phyloP scores from a whole-genome alignment of 805 yeast species.

The Yarrowia sp. region DNA sequence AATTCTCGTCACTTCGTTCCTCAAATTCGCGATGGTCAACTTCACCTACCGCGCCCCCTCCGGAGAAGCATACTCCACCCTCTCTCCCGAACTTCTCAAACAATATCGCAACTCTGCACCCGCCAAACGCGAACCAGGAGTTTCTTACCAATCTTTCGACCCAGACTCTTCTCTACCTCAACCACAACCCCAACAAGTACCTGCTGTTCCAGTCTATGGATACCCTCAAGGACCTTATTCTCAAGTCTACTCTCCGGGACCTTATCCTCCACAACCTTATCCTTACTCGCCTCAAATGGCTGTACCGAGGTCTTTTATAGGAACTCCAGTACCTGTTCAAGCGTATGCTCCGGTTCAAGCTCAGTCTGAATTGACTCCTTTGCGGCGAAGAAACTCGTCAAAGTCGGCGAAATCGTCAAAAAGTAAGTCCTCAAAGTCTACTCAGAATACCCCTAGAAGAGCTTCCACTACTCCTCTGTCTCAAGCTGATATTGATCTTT shows the following conservation, averaged over 20 bases:
- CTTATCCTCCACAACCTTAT: not conserved
- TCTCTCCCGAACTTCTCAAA: not conserved
- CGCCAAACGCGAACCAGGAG: not conserved
- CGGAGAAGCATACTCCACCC: not conserved
- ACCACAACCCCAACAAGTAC: not conserved
- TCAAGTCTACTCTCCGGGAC: not conserved
- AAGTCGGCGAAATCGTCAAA: not conserved
- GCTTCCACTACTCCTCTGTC: not conserved
- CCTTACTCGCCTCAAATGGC: not conserved
- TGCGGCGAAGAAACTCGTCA: not conserved
- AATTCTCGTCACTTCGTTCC: not conserved
- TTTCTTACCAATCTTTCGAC: not conserved
- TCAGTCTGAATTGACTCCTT: not conserved
- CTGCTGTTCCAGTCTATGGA: not conserved
- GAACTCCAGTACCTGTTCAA: not conserved
- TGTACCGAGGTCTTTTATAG: not conserved
- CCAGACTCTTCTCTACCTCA: not conserved
- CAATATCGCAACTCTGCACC: not conserved
- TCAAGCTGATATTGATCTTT: not conserved
- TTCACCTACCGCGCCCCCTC: not conserved
- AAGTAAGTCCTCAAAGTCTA: not conserved
- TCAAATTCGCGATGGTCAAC: not conserved
- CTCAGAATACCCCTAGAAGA: not conserved
- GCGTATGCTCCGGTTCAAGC: not conserved
- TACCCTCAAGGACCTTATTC: not conserved